Evolutionary conservation across 345 rosid genomes (phyloP).

Genomic region (Salix purpurea): DNA sequence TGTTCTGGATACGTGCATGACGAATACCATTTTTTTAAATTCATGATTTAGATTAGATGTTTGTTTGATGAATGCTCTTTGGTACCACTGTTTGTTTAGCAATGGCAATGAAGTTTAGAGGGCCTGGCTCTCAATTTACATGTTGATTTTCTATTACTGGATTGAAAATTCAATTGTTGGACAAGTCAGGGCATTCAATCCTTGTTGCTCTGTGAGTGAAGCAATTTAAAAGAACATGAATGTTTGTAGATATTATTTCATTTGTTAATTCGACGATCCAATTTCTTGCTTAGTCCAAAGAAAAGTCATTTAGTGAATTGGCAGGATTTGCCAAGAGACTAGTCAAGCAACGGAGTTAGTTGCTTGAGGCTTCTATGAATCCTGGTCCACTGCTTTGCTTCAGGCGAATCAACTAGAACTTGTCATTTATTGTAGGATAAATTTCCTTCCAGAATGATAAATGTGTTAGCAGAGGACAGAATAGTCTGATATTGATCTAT

Average conservation of each 20-base stretch:
- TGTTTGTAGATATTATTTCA: neutral
- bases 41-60: too few species aligned
- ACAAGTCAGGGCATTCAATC: neutral
- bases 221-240: neutral
- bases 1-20: too few species aligned
- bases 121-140: too few species aligned
- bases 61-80: too few species aligned
- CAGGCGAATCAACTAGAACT: neutral
- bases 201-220: neutral
- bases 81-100: too few species aligned
- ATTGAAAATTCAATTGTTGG: neutral
- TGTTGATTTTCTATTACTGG: too few species aligned
- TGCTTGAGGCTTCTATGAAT: neutral
- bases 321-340: neutral
- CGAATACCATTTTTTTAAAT: too few species aligned
- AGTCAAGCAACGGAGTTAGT: neutral
- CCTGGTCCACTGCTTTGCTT: neutral
- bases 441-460: neutral
- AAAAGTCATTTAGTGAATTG: neutral
- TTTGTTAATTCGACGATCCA: neutral
- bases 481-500: conserved; percentile 4
- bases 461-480: neutral
- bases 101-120: too few species aligned
- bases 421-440: neutral
- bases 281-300: neutral